Evolutionary conservation across 2,329 filamentous ascomycete species (phyloP).

Genomic region (Cadophora sp.): DNA sequence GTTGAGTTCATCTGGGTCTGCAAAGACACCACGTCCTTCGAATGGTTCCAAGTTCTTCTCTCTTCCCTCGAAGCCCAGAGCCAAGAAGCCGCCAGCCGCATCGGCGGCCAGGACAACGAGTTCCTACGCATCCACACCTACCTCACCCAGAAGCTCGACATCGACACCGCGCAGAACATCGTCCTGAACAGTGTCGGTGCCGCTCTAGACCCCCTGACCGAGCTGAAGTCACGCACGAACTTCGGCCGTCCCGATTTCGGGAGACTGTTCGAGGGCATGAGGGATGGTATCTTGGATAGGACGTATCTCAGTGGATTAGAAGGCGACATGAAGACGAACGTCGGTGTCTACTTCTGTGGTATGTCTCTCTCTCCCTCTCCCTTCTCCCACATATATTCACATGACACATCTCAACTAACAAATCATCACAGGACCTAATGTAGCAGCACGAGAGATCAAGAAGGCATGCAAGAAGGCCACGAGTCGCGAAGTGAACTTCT

Average conservation of each 20-base stretch:
- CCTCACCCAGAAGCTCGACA: slow-evolving; percentile 90
- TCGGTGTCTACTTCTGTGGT: slow-evolving; percentile 98
- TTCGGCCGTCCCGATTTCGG: slow-evolving; percentile 93
- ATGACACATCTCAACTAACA: slow-evolving; percentile 26
- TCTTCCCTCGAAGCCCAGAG: slow-evolving; percentile 90
- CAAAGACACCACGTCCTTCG: slow-evolving; percentile 93
- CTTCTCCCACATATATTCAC: not conserved
- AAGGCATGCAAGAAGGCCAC: slow-evolving; percentile 77
- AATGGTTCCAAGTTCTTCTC: slow-evolving; percentile 97
- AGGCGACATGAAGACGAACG: slow-evolving; percentile 77
- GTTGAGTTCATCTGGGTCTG: slow-evolving; percentile 99
- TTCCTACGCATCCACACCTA: slow-evolving; percentile 99
- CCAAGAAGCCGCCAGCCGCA: slow-evolving; percentile 69
- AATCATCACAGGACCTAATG: slow-evolving; percentile 41
- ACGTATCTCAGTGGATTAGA: slow-evolving; percentile 86
- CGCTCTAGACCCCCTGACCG: slow-evolving; percentile 87
- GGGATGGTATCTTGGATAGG: slow-evolving; percentile 83
- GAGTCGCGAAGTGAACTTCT: slow-evolving; percentile 83
- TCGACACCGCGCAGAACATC: slow-evolving; percentile 94
- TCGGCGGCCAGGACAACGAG: slow-evolving; percentile 73
- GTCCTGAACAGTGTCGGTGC: slow-evolving; percentile 94
- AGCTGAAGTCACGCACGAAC: slow-evolving; percentile 88
- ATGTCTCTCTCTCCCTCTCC: slow-evolving; percentile 53
- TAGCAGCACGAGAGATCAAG: slow-evolving; percentile 80
- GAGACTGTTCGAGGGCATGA: slow-evolving; percentile 82